Evolutionary conservation across 2,329 filamentous ascomycete species (phyloP), one percentile per base, ranked within the genome.

Genomic region (Ascochyta clinopodiicola): DNA sequence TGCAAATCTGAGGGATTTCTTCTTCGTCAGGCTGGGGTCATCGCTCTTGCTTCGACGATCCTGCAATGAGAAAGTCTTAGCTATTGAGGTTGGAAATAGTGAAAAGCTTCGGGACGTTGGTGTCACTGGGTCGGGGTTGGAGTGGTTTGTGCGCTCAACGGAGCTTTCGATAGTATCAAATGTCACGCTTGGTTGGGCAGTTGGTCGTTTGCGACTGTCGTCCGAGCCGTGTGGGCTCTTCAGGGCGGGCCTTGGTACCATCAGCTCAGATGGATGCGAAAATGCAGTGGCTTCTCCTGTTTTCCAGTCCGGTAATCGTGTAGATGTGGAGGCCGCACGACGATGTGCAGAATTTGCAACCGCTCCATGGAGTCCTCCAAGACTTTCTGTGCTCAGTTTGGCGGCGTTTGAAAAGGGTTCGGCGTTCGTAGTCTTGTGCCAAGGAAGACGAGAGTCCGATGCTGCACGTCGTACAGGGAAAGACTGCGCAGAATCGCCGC

Each of bases 41-140:
- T 54, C 51, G 12, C 51, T 48, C 27, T 54, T 54, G 17, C 44
- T 54, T 31, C 44, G 34, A 6, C 51, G 36, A 6, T 47, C 39
- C 15, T 54, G 51, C 21, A 54, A 27, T 1, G 51, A 54, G 4
- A 54, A 44, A 2, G 51, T 49, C n/a, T 54, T 54, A 7, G 35
- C 35, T 12, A 49, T 34, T 6, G 48, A 44, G 6, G 40, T 15
- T 5, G 39, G 48, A 2, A 44, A 25, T 6, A 44, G 39, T 3
- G 48, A 40, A 7, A 54, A 49, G 19, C 39, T n/a, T 27, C 22
- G 35, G 8, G 38, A 39, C 35, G 35, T 19, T 19, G 34, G 17
- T 17, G n/a, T 35, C 6, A 25, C 21, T 15, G 39, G 13, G 6
- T 54, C 51, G 2, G 22, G 34, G 2, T 40, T 39, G 8, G 51